Evolutionary conservation across 2,329 filamentous ascomycete genomes (phyloP), one percentile per base, ranked within the genome.

Genomic region (Ophiognomonia clavigignenti-juglandacearum): DNA sequence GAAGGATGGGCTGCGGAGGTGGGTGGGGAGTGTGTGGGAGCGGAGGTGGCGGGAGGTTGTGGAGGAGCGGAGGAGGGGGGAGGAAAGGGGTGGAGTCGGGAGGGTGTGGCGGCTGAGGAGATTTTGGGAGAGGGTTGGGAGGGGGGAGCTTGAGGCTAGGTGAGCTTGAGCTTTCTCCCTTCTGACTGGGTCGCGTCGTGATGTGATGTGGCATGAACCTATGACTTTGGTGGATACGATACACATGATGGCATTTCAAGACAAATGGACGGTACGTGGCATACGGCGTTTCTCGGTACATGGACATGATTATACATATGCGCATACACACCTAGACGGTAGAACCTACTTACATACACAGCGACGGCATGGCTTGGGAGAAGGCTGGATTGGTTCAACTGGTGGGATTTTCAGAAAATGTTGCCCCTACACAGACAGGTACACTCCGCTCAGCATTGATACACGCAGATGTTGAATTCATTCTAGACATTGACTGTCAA

Each of bases 111-210:
- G 76, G 19, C 60, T 88, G 47, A 75, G 75, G 57, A 71, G 72
- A 51, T 86, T 85, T 58, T 88, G 83, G 82, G 84, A 87, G 64
- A 70, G 72, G 19, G 68, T 85, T 27, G 71, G 73, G 2, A 63
- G 63, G 14, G 72, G 70, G 2, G 68, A 70, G 38, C 53, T 49
- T 57, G 60, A 43, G 26, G 26, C 40, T 9, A 31, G 23, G 13
- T 43, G 35, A 41, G 24, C n/a, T n/a, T n/a, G n/a, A n/a, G n/a
- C n/a, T n/a, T n/a, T n/a, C n/a, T n/a, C n/a, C n/a, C n/a, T n/a
- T n/a, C n/a, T 26, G 4, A n/a, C 22, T 31, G 24, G 16, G n/a
- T 20, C n/a, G 18, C 14, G 37, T 5, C 9, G 5, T 19, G 45
- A 35, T 18, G 19, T 16, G 39, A 16, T 20, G 19, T 43, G 41